phyloP scores from a whole-genome alignment of 176 grass and related monocot genomes.

The Pontederia paniculata region DNA sequence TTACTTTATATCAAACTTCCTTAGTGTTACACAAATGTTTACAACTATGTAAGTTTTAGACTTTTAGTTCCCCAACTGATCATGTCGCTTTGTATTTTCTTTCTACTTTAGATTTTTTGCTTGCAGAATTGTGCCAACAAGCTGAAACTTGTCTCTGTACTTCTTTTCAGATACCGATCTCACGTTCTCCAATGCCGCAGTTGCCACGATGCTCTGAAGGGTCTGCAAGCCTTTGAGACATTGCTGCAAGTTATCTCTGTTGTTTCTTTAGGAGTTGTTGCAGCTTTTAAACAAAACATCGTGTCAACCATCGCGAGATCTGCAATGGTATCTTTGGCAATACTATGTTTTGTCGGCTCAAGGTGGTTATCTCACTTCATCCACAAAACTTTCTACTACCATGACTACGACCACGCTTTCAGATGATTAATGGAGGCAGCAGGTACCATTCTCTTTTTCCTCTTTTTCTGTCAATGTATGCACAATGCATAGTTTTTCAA shows the following conservation, averaged over 20 bases:
- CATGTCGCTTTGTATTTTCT: too few species aligned
- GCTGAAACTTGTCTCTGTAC: neutral
- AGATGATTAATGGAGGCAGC: too few species aligned
- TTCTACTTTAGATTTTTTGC: too few species aligned
- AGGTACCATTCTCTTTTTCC: too few species aligned
- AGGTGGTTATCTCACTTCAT: slow-evolving; percentile 61
- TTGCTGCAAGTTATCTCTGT: slow-evolving; percentile 47
- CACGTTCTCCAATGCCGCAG: slow-evolving; percentile 72
- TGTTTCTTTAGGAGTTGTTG: slow-evolving; percentile 36
- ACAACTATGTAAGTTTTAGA: too few species aligned
- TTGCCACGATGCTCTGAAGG: slow-evolving; percentile 44
- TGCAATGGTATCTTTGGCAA: slow-evolving; percentile 20
- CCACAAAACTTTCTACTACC: slow-evolving; percentile 81
- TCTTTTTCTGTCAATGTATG: too few species aligned
- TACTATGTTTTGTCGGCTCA: slow-evolving; percentile 54
- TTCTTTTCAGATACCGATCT: slow-evolving; percentile 66
- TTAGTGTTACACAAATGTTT: too few species aligned
- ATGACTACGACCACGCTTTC: slow-evolving; percentile 81
- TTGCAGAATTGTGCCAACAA: neutral
- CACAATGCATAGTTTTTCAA: too few species aligned
- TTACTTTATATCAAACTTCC: too few species aligned
- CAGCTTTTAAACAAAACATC: slow-evolving; percentile 34
- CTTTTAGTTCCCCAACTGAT: too few species aligned
- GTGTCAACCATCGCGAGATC: slow-evolving; percentile 23
- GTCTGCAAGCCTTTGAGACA: slow-evolving; percentile 40